A percentile compares a stretch with the other conserved stretches of the same genome.
Evolutionary conservation across 768 basidiomycete species (phyloP).

Genomic region (Imleria badia): DNA sequence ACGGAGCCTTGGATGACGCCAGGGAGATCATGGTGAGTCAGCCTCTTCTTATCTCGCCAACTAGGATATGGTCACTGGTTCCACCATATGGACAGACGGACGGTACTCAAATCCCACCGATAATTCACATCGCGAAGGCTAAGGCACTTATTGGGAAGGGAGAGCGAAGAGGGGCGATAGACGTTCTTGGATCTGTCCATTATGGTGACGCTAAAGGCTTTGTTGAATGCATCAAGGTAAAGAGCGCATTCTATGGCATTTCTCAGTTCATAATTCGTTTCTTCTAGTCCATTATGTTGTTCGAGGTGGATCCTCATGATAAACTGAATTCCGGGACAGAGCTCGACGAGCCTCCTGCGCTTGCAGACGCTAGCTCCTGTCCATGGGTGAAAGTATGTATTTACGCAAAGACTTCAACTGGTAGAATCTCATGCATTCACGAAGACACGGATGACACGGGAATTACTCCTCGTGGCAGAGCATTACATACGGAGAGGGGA

Average conservation of each 20-base stretch:
- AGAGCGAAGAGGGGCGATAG: background rate
- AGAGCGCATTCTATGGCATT: background rate
- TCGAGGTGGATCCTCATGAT: conserved; percentile 1
- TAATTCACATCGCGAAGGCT: conserved; percentile 4
- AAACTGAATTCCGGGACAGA: background rate
- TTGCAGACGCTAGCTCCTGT: background rate
- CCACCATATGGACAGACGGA: background rate
- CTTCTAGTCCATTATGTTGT: conserved; percentile 3
- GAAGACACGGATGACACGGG: background rate
- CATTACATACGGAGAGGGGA: background rate
- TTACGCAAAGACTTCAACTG: background rate
- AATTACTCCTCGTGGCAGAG: background rate
- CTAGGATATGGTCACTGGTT: background rate
- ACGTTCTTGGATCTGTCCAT: background rate
- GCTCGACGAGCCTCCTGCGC: background rate
- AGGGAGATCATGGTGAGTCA: background rate
- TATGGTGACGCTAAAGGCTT: background rate
- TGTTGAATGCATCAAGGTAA: conserved; percentile 10
- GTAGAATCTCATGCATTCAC: background rate
- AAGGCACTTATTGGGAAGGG: background rate
- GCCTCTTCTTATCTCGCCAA: background rate
- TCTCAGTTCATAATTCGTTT: background rate
- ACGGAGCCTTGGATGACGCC: conserved; percentile 8
- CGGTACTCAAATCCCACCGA: background rate
- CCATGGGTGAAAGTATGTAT: background rate